Percentiles rank a stretch among this genome's conserved stretches.
Evolutionary conservation across 345 rosid genomes (phyloP).

Genomic region (Pelargonium nanum): DNA sequence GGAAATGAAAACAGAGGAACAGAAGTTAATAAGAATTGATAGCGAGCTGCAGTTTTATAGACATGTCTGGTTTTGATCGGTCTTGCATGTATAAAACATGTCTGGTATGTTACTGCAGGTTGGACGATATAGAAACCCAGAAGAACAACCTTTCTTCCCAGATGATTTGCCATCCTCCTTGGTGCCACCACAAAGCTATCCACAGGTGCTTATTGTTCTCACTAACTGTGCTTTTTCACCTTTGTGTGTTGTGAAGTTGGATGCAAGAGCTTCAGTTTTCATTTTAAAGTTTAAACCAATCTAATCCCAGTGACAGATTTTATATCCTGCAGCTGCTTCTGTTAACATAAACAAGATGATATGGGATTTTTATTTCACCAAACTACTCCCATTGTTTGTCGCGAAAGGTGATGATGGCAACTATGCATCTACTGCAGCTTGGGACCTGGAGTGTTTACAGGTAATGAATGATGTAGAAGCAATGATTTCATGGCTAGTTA

Average conservation of each 20-base stretch:
- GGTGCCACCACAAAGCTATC: slow-evolving; percentile 29
- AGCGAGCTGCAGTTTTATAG: too few relatives aligned
- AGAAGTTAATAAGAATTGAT: too few relatives aligned
- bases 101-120: slow-evolving; percentile 24
- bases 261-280: slow-evolving; percentile 4
- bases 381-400: slow-evolving; percentile 64
- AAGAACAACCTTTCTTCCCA: slow-evolving; percentile 80
- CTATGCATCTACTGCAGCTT: slow-evolving; percentile 57
- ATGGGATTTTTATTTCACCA: slow-evolving; percentile 56
- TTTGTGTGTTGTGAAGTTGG: background rate
- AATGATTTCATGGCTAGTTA: background rate
- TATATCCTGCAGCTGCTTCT: slow-evolving; percentile 49
- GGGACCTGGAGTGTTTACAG: slow-evolving; percentile 70
- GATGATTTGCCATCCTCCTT: slow-evolving; percentile 35
- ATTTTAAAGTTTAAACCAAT: background rate
- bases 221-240: too few relatives aligned
- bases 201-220: slow-evolving; percentile 28
- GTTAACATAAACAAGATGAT: slow-evolving; percentile 53
- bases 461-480: slow-evolving; percentile 18
- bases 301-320: slow-evolving; percentile 26
- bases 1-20: too few relatives aligned
- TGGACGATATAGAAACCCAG: slow-evolving; percentile 70
- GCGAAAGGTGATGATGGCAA: slow-evolving; percentile 67
- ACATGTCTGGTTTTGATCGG: too few relatives aligned
- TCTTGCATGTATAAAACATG: background rate